Percentiles rank a stretch among this genome's conserved stretches.
Evolutionary conservation across 1,139 yeast genomes (phyloP).

Genomic region (Blastobotrys capitulatus): DNA sequence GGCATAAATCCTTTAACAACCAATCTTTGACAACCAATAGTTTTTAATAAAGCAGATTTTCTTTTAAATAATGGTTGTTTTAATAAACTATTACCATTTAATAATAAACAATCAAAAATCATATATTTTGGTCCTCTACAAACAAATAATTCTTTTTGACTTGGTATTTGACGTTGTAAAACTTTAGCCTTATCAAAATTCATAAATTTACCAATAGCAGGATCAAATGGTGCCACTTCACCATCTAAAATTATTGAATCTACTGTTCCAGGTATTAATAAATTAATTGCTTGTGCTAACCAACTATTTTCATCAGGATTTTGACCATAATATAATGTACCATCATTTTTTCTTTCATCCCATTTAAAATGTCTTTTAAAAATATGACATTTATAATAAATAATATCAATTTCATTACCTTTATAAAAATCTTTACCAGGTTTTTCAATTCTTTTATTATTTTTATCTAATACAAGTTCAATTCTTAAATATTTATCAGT

Average conservation of each 20-base stretch:
- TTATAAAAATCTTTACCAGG: no score
- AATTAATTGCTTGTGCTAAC: not conserved
- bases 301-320: not conserved
- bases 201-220: constrained; percentile 21
- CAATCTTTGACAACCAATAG: constrained; percentile 35
- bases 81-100: constrained; percentile 61
- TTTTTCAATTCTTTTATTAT: no score
- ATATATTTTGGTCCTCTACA: constrained; percentile 52
- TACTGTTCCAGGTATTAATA: not conserved
- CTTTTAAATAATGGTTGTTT: constrained; percentile 51
- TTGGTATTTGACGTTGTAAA: not conserved
- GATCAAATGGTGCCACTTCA: constrained; percentile 89
- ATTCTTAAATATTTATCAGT: no score
- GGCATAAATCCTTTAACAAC: not conserved
- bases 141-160: no score
- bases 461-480: no score
- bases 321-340: not conserved
- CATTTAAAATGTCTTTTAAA: not conserved
- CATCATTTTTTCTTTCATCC: not conserved
- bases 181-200: not conserved
- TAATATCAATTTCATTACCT: no score
- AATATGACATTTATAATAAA: not conserved
- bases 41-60: constrained; percentile 42
- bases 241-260: constrained; percentile 63
- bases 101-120: constrained; percentile 64